Evolutionary conservation across 768 basidiomycete genomes (phyloP).

Genomic region (Lepiota venenata): DNA sequence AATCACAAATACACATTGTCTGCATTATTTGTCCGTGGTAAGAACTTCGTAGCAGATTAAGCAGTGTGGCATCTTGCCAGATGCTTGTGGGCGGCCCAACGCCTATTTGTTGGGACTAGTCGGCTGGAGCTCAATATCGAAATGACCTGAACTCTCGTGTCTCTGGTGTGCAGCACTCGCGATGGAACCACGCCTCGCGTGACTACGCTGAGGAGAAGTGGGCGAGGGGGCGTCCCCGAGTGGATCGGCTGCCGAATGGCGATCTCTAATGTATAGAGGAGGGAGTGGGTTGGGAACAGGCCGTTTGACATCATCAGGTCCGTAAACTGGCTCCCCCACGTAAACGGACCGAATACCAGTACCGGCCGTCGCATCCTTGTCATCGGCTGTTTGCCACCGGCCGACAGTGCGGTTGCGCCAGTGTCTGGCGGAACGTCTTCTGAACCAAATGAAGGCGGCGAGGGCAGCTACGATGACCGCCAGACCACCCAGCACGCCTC

Average conservation of each 20-base stretch:
- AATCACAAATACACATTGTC: no score
- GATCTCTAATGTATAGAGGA: conserved; percentile 13
- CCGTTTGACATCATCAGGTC: neutral
- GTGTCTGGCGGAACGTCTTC: conserved; percentile 15
- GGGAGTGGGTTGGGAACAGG: conserved; percentile 4
- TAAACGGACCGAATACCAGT: neutral
- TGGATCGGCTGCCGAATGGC: conserved; percentile 5
- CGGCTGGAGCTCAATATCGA: conserved; percentile 1
- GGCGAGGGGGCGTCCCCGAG: conserved; percentile 7
- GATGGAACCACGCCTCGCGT: neutral
- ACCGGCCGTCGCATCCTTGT: neutral
- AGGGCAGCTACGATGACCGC: conserved; percentile 16
- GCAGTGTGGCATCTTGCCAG: no score
- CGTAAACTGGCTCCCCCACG: neutral
- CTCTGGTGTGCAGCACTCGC: no score
- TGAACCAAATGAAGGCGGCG: conserved; percentile 20
- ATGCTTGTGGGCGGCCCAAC: no score
- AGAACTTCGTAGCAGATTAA: no score
- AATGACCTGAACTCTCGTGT: neutral
- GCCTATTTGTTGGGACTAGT: neutral
- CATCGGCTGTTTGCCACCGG: conserved; percentile 6
- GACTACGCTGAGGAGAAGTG: neutral
- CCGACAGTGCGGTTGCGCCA: conserved; percentile 8
- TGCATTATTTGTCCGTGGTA: no score
- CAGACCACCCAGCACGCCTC: conserved; percentile 24